These are phyloP conservation scores for Ceratocystis destructans DNA, from an alignment of 2,329 filamentous ascomycete species.

Conservation along the genomic window DNA sequence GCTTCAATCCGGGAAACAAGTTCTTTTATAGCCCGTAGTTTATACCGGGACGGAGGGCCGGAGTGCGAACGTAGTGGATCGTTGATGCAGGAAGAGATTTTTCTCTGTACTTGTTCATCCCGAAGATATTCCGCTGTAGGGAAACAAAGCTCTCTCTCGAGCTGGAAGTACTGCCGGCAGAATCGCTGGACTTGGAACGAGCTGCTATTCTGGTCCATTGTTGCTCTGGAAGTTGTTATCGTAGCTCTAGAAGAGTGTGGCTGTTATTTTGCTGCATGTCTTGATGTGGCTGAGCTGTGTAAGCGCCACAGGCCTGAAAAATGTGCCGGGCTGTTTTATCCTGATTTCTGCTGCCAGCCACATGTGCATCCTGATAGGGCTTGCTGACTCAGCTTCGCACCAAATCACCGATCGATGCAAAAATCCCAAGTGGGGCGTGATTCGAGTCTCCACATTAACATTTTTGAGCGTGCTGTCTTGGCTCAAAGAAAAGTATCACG, in stretches of 20 bases:
- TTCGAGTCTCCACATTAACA: conserved; percentile 1
- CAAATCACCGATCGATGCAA: not conserved
- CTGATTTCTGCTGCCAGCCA: not conserved
- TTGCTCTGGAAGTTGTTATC: not conserved
- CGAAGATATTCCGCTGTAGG: conserved; percentile 47
- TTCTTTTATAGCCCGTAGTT: conserved; percentile 57
- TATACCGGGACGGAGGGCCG: conserved; percentile 53
- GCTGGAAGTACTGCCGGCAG: conserved; percentile 65
- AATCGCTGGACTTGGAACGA: conserved; percentile 33
- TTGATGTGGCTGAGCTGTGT: not conserved
- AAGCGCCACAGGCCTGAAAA: not conserved
- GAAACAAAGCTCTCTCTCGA: conserved; percentile 50
- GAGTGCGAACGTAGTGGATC: not conserved
- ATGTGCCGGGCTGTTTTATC: too few relatives aligned
- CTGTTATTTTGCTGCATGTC: not conserved
- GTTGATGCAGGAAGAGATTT: conserved; percentile 10
- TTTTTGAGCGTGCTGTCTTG: conserved; percentile 6
- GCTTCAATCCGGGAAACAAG: conserved; percentile 57
- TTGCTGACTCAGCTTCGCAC: conserved; percentile 8
- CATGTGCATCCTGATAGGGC: not conserved
- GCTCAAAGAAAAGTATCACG: conserved; percentile 11
- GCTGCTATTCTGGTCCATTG: not conserved
- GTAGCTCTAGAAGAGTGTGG: not conserved
- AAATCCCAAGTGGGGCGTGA: conserved; percentile 8
- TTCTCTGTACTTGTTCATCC: conserved; percentile 44